These are phyloP conservation scores for Mytilinidion resinicola DNA, from an alignment of 495 filamentous ascomycete genomes.

Conservation along the genomic window DNA sequence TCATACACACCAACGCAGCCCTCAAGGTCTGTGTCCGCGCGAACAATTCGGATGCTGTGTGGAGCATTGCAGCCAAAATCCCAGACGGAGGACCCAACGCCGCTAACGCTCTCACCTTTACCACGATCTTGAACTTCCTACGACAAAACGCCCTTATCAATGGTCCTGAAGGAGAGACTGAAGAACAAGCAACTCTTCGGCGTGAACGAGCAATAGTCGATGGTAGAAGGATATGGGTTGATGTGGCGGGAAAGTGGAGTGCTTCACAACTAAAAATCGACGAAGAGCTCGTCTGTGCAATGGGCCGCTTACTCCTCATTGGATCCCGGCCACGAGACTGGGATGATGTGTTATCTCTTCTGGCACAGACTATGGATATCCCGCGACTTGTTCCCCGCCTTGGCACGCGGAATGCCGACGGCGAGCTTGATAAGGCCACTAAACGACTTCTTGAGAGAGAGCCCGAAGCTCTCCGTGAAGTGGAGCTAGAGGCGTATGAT, in stretches of 20 bases:
- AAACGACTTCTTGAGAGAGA: no score
- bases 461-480: constrained; percentile 22
- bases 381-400: constrained; percentile 43
- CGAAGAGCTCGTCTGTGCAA: constrained; percentile 63
- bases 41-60: constrained; percentile 65
- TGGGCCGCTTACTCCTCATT: constrained; percentile 65
- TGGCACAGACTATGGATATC: constrained; percentile 72
- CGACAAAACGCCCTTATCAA: constrained; percentile 35
- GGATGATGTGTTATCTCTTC: constrained; percentile 62
- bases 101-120: constrained; percentile 67
- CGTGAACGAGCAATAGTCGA: constrained; percentile 43
- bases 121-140: constrained; percentile 71
- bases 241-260: constrained; percentile 66
- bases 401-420: constrained; percentile 21
- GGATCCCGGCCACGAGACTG: constrained; percentile 52
- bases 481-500: constrained; percentile 12
- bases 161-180: constrained; percentile 36
- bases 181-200: constrained; percentile 28
- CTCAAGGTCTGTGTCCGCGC: constrained; percentile 69
- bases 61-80: constrained; percentile 59
- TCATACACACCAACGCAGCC: constrained; percentile 80
- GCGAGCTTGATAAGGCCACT: background rate
- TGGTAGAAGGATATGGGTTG: constrained; percentile 70
- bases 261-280: constrained; percentile 62
- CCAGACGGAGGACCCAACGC: constrained; percentile 53